Evolutionary conservation across 768 basidiomycete genomes (phyloP).

Genomic region (Mycena crocata): DNA sequence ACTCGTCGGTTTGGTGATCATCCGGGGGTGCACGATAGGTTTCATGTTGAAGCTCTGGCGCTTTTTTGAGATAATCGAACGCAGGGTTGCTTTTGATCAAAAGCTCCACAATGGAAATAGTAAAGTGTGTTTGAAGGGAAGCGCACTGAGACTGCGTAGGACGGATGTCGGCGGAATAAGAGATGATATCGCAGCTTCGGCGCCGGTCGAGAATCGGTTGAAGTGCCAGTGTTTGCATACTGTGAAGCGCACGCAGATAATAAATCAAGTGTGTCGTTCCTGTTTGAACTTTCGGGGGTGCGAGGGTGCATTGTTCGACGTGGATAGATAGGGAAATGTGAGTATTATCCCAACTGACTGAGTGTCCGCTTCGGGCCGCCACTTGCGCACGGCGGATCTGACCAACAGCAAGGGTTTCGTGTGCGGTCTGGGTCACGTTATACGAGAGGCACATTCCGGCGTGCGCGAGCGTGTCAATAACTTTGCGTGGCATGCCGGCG

Average conservation of each 20-base stretch:
- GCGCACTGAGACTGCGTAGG: neutral
- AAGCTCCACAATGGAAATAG: neutral
- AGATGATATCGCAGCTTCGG: neutral
- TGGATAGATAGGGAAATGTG: neutral
- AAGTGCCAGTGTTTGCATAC: neutral
- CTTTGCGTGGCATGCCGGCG: conserved; percentile 9
- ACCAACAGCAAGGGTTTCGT: neutral
- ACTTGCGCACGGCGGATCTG: conserved; percentile 9
- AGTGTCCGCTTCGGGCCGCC: neutral
- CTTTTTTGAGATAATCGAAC: neutral
- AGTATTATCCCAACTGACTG: conserved; percentile 13
- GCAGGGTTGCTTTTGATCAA: neutral
- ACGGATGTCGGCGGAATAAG: neutral
- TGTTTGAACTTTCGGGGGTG: conserved; percentile 5
- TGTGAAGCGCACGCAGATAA: neutral
- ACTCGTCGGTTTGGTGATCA: conserved; percentile 14
- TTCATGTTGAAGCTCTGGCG: neutral
- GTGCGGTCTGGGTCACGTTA: neutral
- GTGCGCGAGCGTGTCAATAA: conserved; percentile 8
- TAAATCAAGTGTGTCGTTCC: conserved; percentile 1
- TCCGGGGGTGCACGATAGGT: neutral
- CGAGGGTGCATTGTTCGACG: conserved; percentile 4
- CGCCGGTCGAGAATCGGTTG: neutral
- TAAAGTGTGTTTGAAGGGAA: neutral
- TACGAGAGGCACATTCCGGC: conserved; percentile 11